phyloP scores from a whole-genome alignment of 164 flowering plant species.

The Protea cynaroides region DNA sequence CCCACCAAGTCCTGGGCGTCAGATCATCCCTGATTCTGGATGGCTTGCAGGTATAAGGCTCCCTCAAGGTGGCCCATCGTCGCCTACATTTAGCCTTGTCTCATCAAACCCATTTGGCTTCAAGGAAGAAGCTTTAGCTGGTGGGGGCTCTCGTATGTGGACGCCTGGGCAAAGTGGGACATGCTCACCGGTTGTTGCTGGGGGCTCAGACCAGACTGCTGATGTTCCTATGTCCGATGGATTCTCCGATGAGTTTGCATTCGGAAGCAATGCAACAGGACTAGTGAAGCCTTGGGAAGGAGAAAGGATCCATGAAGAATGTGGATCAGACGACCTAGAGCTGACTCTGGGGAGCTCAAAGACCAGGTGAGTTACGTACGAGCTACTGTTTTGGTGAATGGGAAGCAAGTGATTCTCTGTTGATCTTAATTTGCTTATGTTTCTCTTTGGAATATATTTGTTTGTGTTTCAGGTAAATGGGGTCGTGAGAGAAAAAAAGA shows the following conservation, averaged over 20 bases:
- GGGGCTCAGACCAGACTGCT: slow-evolving; percentile 46
- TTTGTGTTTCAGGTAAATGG: slow-evolving; percentile 22
- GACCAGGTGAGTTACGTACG: slow-evolving; percentile 40
- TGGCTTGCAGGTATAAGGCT: slow-evolving; percentile 60
- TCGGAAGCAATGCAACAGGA: slow-evolving; percentile 55
- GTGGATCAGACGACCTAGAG: slow-evolving; percentile 85
- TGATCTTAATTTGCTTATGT: not conserved
- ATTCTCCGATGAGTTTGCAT: slow-evolving; percentile 84
- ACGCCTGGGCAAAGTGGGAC: slow-evolving; percentile 97
- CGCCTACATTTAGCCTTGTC: slow-evolving; percentile 83
- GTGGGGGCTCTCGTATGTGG: slow-evolving; percentile 80
- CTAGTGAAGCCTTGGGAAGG: slow-evolving; percentile 97
- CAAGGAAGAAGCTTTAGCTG: slow-evolving; percentile 42
- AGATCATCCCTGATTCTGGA: slow-evolving; percentile 58
- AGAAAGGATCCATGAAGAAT: slow-evolving; percentile 91
- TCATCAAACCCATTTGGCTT: slow-evolving; percentile 60
- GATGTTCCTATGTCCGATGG: slow-evolving; percentile 85
- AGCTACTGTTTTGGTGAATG: not conserved
- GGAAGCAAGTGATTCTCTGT: not conserved
- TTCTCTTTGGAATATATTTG: not conserved
- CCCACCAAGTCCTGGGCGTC: slow-evolving; percentile 78
- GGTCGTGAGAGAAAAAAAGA: slow-evolving; percentile 1
- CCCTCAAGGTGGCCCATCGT: slow-evolving; percentile 54
- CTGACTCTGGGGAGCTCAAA: slow-evolving; percentile 82
- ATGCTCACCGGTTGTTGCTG: slow-evolving; percentile 80